phyloP scores from a whole-genome alignment of 2,329 filamentous ascomycete species.

The Pseudogymnoascus pannorum region DNA sequence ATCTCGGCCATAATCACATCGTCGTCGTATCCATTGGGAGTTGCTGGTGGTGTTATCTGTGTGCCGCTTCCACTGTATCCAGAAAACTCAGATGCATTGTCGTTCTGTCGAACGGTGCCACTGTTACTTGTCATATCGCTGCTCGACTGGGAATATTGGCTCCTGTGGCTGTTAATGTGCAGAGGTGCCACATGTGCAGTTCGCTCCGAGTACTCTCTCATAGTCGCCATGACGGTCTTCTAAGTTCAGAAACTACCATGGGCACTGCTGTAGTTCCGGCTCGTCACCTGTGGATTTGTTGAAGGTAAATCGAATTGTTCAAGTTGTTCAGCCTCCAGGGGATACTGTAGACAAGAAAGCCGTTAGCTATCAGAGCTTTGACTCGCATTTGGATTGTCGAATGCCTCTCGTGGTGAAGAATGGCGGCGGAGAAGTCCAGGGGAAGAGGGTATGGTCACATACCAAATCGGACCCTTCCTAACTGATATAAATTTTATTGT shows the following conservation, averaged over 20 bases:
- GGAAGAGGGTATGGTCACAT: slow-evolving; percentile 5
- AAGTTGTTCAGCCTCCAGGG: not conserved
- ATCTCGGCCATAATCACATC: slow-evolving; percentile 34
- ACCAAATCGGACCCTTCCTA: slow-evolving; percentile 4
- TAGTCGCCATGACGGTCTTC: slow-evolving; percentile 5
- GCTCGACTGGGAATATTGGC: slow-evolving; percentile 7
- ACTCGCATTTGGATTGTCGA: not conserved
- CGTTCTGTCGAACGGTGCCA: not conserved
- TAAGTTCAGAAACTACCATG: slow-evolving; percentile 5
- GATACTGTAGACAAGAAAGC: not conserved
- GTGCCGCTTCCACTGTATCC: slow-evolving; percentile 22
- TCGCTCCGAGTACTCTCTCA: slow-evolving; percentile 6
- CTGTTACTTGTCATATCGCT: not conserved
- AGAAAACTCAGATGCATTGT: slow-evolving; percentile 13
- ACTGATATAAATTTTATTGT: not conserved
- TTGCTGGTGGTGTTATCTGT: slow-evolving; percentile 71
- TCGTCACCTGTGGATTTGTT: not conserved
- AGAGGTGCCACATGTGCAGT: slow-evolving; percentile 6
- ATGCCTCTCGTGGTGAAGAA: not conserved
- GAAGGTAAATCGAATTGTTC: not conserved
- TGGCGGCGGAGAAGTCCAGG: not conserved
- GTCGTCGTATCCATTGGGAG: slow-evolving; percentile 62
- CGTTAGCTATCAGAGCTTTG: not conserved
- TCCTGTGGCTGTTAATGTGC: slow-evolving; percentile 5
- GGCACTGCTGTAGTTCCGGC: not conserved